Conservation (phyloP, 2,329 filamentous ascomycete genomes). For the Botrytis pseudocinerea region DNA sequence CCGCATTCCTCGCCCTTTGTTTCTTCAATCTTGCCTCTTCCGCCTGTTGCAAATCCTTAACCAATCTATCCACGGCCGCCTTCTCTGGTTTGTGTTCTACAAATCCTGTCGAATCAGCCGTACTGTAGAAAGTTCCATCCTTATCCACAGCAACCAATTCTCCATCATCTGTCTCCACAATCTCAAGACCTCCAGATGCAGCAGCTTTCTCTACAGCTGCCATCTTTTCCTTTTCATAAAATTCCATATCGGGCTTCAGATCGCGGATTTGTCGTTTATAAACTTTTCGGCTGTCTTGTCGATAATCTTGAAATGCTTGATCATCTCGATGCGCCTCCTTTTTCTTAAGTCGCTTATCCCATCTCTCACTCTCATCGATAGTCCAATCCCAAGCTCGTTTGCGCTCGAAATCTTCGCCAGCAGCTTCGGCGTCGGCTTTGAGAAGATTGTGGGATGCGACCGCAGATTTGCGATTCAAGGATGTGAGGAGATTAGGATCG, state of each 20-base stretch:
- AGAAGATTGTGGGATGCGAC: slow-evolving; percentile 90
- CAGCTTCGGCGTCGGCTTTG: slow-evolving; percentile 84
- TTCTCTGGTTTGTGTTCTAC: slow-evolving; percentile 84
- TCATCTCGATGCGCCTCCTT: slow-evolving; percentile 79
- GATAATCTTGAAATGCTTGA: slow-evolving; percentile 87
- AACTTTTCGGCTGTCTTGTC: slow-evolving; percentile 82
- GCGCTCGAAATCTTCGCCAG: slow-evolving; percentile 90
- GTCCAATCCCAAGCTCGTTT: slow-evolving; percentile 99
- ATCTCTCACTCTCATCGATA: slow-evolving; percentile 86
- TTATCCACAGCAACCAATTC: slow-evolving; percentile 93
- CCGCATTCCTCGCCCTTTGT: slow-evolving; percentile 73
- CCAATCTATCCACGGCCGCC: slow-evolving; percentile 82
- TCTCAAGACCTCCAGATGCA: slow-evolving; percentile 79
- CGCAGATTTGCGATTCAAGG: slow-evolving; percentile 81
- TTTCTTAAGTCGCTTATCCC: slow-evolving; percentile 89
- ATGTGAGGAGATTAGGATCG: slow-evolving; percentile 74
- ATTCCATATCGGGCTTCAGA: slow-evolving; percentile 73
- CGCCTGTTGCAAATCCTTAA: slow-evolving; percentile 81
- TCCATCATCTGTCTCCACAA: slow-evolving; percentile 92
- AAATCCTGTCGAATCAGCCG: slow-evolving; percentile 78
- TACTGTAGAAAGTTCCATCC: slow-evolving; percentile 87
- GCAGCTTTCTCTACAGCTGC: slow-evolving; percentile 83
- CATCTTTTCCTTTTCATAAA: slow-evolving; percentile 86
- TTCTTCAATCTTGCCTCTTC: slow-evolving; percentile 87
- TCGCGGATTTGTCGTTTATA: slow-evolving; percentile 89